phyloP scores from a whole-genome alignment of 2,329 filamentous ascomycete species.

The Talaromyces sp. region DNA sequence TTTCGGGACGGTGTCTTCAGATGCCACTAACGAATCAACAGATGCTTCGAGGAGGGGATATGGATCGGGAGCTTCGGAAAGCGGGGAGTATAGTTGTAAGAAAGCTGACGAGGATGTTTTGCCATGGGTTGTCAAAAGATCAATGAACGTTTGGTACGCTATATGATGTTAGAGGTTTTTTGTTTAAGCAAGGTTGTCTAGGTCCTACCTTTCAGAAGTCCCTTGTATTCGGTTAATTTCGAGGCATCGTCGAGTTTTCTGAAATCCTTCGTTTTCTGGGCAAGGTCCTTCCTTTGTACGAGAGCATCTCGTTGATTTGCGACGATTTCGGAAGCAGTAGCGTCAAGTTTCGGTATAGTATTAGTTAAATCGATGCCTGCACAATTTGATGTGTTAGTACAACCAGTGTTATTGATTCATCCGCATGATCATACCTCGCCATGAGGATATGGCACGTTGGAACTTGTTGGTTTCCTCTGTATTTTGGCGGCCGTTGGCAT shows the following conservation, averaged over 20 bases:
- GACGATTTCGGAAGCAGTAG: constrained; percentile 91
- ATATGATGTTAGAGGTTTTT: constrained; percentile 17
- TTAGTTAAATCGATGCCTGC: constrained; percentile 81
- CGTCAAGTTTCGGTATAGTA: constrained; percentile 81
- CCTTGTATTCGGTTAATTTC: constrained; percentile 86
- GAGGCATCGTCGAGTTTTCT: constrained; percentile 84
- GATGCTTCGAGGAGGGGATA: constrained; percentile 95
- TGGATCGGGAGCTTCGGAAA: constrained; percentile 94
- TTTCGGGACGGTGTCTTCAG: constrained; percentile 88
- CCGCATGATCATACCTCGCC: constrained; percentile 70
- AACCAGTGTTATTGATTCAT: neutral
- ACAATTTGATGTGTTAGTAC: constrained; percentile 10
- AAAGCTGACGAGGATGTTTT: constrained; percentile 93
- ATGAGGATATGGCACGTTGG: constrained; percentile 90
- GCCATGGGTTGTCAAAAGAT: constrained; percentile 91
- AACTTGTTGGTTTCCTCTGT: constrained; percentile 80
- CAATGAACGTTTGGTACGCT: constrained; percentile 98
- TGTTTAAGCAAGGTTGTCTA: neutral
- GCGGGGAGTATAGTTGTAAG: constrained; percentile 82
- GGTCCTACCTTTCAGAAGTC: constrained; percentile 72
- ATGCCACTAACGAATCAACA: constrained; percentile 85
- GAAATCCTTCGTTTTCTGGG: constrained; percentile 99
- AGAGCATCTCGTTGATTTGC: constrained; percentile 92
- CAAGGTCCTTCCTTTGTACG: constrained; percentile 90
- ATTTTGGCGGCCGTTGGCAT: constrained; percentile 27